Evolutionary conservation across 2,329 filamentous ascomycete species (phyloP), one percentile per base, ranked within the genome.

Genomic region (Paecilomyces niveus): DNA sequence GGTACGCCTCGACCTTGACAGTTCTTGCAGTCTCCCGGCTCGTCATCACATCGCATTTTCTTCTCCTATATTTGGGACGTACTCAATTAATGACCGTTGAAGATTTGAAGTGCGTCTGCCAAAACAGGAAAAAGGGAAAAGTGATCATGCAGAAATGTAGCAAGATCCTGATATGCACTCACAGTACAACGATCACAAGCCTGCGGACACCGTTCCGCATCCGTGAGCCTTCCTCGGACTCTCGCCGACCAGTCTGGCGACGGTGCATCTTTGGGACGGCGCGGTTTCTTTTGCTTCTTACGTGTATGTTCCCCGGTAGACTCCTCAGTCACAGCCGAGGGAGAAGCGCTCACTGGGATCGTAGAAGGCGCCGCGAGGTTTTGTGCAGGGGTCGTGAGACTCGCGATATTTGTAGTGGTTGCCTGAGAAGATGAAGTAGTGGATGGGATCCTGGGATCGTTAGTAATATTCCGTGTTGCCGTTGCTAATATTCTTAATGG

Each of bases 151-250:
- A 13, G 1, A 15, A 10, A 45, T 45, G 9, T 18, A n/a, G 9
- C 15, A 45, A 9, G 39, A 3, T 33, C 32, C 13, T 15, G 13
- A 52, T 21, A 18, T 18, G 6, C 15, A 58, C 63, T 60, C 62
- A 69, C 69, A 61, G 67, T 68, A 60, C 69, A 71, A 33, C 64
- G 62, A 58, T 69, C 66, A 64, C 69, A 71, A 18, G 69, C 67
- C 35, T 68, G 63, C n/a, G 55, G 61, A 11, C 64, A 64, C 13
- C 64, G 60, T 13, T 60, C 61, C 2, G 57, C n/a, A n/a, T 57
- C 59, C 24, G 35, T 35, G 10, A 65, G 57, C n/a, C 66, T 61
- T 3, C 55, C 53, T 32, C 62, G 63, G 3, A 67, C 59, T 29
- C 58, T 59, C 8, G 54, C 63, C 2, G 65, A 66, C 54, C 65